phyloP scores from a whole-genome alignment of 1,284 basidiomycete species.

The Hypsizygus ulmarius region DNA sequence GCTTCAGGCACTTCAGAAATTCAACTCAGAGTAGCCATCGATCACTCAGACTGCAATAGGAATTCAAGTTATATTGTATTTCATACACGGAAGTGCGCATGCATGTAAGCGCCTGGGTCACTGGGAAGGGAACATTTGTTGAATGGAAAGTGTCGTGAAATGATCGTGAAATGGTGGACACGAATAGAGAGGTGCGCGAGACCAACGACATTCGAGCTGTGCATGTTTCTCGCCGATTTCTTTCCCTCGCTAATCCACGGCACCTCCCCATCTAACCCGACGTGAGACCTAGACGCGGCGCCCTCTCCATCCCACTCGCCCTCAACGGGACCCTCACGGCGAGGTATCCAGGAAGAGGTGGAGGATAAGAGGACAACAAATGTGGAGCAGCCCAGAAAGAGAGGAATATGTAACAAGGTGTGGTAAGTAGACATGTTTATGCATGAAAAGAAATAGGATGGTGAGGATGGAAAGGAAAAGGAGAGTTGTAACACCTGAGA shows the following conservation, averaged over 20 bases:
- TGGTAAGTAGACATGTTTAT: conserved; percentile 14
- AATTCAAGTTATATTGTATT: conserved; percentile 11
- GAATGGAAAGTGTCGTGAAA: conserved; percentile 8
- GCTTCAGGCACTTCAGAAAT: too few species aligned
- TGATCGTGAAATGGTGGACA: conserved; percentile 15
- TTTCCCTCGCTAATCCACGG: neutral
- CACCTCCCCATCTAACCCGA: conserved; percentile 15
- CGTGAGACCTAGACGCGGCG: conserved; percentile 45
- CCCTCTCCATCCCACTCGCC: conserved; percentile 72
- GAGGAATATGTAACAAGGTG: conserved; percentile 20
- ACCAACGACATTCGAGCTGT: too few species aligned
- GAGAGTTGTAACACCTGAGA: conserved; percentile 21
- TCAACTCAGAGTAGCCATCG: neutral
- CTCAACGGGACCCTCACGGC: conserved; percentile 33
- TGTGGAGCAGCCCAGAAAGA: conserved; percentile 21
- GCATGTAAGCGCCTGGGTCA: conserved; percentile 2
- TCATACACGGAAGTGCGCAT: conserved; percentile 15
- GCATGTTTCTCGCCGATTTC: neutral
- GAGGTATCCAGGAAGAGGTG: conserved; percentile 42
- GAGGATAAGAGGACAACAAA: conserved; percentile 65
- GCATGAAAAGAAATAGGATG: conserved; percentile 20
- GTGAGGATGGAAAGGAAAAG: conserved; percentile 21
- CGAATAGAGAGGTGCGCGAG: conserved; percentile 1
- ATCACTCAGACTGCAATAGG: neutral
- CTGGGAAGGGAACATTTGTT: neutral